A percentile compares a stretch with the other conserved stretches of the same genome.
These are phyloP conservation scores for Salisapilia sapeloensis DNA, from an alignment of 352 stramenopile genomes.

Conservation along the genomic window DNA sequence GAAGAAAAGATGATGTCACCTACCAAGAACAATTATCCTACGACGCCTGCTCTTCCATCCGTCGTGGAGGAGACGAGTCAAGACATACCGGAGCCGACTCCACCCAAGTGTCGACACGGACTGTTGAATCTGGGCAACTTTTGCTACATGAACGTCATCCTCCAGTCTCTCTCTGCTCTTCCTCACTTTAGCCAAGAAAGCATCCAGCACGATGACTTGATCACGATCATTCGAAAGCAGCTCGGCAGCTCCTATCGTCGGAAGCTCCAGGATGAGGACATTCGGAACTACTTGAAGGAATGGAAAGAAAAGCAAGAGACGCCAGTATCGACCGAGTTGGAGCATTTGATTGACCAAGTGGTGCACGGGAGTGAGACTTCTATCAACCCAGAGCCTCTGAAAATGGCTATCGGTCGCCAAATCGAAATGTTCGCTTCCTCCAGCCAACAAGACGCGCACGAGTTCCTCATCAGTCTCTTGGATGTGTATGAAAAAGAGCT, in stretches of 20 bases:
- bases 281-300: conserved; percentile 20
- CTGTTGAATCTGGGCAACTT: conserved; percentile 89
- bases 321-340: conserved; percentile 20
- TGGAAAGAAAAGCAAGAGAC: conserved; percentile 30
- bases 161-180: conserved; percentile 64
- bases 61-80: neutral
- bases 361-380: conserved; percentile 36
- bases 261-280: conserved; percentile 18
- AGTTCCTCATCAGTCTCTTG: conserved; percentile 73
- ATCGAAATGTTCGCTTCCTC: conserved; percentile 75
- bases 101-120: conserved; percentile 51
- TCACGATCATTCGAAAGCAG: conserved; percentile 37
- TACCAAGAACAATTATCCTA: no score
- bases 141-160: conserved; percentile 90
- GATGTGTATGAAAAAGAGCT: conserved; percentile 78
- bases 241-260: no score
- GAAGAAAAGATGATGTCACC: no score
- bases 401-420: conserved; percentile 56
- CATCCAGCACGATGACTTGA: conserved; percentile 30
- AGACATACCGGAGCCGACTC: neutral
- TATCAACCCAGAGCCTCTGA: conserved; percentile 68
- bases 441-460: conserved; percentile 74
- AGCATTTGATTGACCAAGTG: conserved; percentile 37
- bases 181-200: conserved; percentile 29
- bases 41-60: neutral